phyloP scores from a whole-genome alignment of 306 rosid genomes.

The Purshia tridentata region DNA sequence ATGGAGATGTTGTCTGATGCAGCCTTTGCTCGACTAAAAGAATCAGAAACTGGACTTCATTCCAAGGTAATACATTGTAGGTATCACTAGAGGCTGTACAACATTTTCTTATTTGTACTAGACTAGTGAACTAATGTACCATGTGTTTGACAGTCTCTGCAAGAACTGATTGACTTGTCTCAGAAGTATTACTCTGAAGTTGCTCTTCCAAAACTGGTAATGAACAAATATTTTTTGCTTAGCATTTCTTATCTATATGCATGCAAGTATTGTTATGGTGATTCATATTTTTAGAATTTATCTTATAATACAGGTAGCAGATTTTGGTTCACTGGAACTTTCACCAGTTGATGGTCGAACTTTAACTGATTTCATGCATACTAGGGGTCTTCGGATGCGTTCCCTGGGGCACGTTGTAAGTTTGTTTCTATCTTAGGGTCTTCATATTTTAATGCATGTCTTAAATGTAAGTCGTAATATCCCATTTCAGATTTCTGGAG shows the following conservation, averaged over 20 bases:
- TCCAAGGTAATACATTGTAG: constrained; percentile 64
- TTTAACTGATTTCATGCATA: constrained; percentile 97
- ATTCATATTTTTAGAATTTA: constrained; percentile 32
- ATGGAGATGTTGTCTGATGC: constrained; percentile 60
- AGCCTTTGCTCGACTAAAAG: constrained; percentile 84
- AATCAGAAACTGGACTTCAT: constrained; percentile 91
- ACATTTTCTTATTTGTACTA: constrained; percentile 18
- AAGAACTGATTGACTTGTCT: constrained; percentile 71
- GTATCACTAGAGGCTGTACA: constrained; percentile 11
- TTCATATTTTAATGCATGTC: neutral
- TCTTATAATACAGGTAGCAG: constrained; percentile 78
- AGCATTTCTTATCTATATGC: constrained; percentile 23
- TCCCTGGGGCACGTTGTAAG: constrained; percentile 97
- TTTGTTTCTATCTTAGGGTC: constrained; percentile 25
- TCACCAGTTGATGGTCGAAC: constrained; percentile 99
- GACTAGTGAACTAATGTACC: constrained; percentile 34
- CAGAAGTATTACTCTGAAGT: constrained; percentile 85
- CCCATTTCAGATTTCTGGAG: neutral
- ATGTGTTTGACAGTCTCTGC: constrained; percentile 67
- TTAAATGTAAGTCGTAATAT: neutral
- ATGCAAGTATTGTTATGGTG: constrained; percentile 27
- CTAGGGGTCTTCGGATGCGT: constrained; percentile 91
- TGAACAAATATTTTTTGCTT: constrained; percentile 32
- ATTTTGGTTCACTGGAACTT: constrained; percentile 96
- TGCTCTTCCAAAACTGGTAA: constrained; percentile 99